Conservation (phyloP, 352 stramenopile genomes). For the Pythium guiyangense region DNA sequence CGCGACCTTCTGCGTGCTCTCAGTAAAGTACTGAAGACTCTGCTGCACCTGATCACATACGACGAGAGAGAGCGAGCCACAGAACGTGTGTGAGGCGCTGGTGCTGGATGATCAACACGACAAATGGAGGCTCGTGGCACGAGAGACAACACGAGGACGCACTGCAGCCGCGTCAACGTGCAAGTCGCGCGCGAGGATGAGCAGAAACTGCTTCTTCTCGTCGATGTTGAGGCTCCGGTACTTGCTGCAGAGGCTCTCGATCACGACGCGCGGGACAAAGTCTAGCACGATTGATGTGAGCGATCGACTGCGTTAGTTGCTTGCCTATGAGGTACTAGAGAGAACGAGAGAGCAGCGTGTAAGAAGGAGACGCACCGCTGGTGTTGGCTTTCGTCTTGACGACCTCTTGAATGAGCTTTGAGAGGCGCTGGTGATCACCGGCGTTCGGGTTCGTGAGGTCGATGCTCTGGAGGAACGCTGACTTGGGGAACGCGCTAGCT, state of each 20-base stretch:
- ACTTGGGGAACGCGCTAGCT: slow-evolving; percentile 8
- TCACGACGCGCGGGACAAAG: slow-evolving; percentile 74
- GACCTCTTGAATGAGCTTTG: slow-evolving; percentile 64
- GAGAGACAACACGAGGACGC: slow-evolving; percentile 2
- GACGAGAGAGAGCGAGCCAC: not conserved
- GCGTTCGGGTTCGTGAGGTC: slow-evolving; percentile 37
- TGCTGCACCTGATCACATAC: slow-evolving; percentile 38
- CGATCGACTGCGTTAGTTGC: too few relatives aligned
- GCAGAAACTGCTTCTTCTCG: slow-evolving; percentile 76
- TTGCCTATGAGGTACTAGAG: not conserved
- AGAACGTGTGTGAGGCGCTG: too few relatives aligned
- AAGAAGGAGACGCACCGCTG: slow-evolving; percentile 29
- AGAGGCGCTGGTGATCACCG: slow-evolving; percentile 38
- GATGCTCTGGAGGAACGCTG: slow-evolving; percentile 43
- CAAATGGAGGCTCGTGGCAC: not conserved
- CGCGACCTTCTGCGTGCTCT: slow-evolving; percentile 43
- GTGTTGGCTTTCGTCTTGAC: slow-evolving; percentile 64
- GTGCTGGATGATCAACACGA: too few relatives aligned
- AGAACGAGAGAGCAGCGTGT: not conserved
- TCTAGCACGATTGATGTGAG: slow-evolving; percentile 48
- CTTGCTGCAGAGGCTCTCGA: slow-evolving; percentile 57
- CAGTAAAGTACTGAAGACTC: slow-evolving; percentile 44
- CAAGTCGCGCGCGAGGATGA: slow-evolving; percentile 71
- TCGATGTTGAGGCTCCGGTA: slow-evolving; percentile 67
- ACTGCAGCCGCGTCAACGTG: slow-evolving; percentile 56